These are phyloP conservation scores for Aureobasidium leucospermi DNA, from an alignment of 2,329 filamentous ascomycete genomes.

Conservation along the genomic window DNA sequence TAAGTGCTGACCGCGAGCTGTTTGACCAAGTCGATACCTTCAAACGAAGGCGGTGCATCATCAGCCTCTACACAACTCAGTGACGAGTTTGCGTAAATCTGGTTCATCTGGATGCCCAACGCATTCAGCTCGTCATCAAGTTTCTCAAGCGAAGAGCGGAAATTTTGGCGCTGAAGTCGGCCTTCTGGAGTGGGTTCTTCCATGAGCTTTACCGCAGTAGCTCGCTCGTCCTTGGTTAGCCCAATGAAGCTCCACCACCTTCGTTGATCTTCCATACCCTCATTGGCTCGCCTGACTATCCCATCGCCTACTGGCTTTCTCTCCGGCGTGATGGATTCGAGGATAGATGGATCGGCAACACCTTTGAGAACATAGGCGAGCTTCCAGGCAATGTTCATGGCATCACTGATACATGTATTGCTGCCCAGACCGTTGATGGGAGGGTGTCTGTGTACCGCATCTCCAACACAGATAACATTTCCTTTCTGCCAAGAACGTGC, in stretches of 20 bases:
- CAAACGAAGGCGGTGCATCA: slow-evolving; percentile 25
- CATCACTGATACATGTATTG: slow-evolving; percentile 44
- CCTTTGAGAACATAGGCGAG: slow-evolving; percentile 27
- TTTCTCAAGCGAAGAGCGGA: slow-evolving; percentile 25
- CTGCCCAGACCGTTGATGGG: slow-evolving; percentile 51
- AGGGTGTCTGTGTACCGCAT: slow-evolving; percentile 53
- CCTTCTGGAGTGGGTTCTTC: slow-evolving; percentile 20
- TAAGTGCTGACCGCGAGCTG: slow-evolving; percentile 46
- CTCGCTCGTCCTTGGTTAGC: slow-evolving; percentile 23
- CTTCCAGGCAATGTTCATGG: slow-evolving; percentile 34
- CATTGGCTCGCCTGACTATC: slow-evolving; percentile 50
- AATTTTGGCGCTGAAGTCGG: slow-evolving; percentile 31
- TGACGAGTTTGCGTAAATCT: slow-evolving; percentile 43
- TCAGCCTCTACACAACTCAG: slow-evolving; percentile 30
- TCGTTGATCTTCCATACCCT: slow-evolving; percentile 28
- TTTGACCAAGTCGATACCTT: slow-evolving; percentile 14
- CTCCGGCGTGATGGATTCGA: slow-evolving; percentile 27
- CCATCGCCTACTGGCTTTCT: slow-evolving; percentile 38
- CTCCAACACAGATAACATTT: slow-evolving; percentile 50
- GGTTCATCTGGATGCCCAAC: slow-evolving; percentile 54
- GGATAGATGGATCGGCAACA: slow-evolving; percentile 22
- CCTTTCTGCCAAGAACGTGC: slow-evolving; percentile 47
- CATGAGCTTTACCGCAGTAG: neutral
- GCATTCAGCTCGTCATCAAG: slow-evolving; percentile 38
- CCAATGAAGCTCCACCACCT: slow-evolving; percentile 27